These are phyloP conservation scores for Penicillium macrosclerotiorum DNA, from an alignment of 495 filamentous ascomycete genomes.

Conservation along the genomic window DNA sequence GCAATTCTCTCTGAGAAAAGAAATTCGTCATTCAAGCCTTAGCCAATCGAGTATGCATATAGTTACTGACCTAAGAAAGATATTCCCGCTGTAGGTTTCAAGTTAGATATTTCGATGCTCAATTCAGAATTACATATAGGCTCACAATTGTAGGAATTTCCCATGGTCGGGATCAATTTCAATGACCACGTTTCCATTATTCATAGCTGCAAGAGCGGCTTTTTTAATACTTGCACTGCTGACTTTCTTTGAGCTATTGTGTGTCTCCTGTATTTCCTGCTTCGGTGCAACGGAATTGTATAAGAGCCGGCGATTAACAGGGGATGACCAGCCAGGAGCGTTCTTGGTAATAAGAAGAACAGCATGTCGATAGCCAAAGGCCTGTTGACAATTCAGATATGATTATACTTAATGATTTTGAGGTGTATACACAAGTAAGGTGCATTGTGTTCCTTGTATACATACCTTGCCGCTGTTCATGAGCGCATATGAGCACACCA, in stretches of 20 bases:
- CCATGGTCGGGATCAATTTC: not conserved
- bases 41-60: not conserved
- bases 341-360: not conserved
- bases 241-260: not conserved
- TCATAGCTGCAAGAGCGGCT: not conserved
- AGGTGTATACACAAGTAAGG: no score
- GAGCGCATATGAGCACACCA: conserved; percentile 2
- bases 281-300: not conserved
- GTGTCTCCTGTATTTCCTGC: not conserved
- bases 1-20: conserved; percentile 68
- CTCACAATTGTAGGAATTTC: conserved; percentile 7
- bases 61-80: conserved; percentile 21
- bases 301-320: not conserved
- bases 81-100: conserved; percentile 10
- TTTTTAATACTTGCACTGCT: not conserved
- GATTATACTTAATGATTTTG: not conserved
- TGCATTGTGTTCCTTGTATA: not conserved
- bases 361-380: not conserved
- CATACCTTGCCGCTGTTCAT: conserved; percentile 8
- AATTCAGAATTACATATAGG: not conserved
- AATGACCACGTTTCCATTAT: not conserved
- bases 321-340: not conserved
- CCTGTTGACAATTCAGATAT: not conserved
- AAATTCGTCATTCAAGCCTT: not conserved
- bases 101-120: conserved; percentile 6